A percentile compares a stretch with the other conserved stretches of the same genome.
These are phyloP conservation scores for Colletotrichum chlorophyti DNA, from an alignment of 2,329 filamentous ascomycete species.

Conservation along the genomic window DNA sequence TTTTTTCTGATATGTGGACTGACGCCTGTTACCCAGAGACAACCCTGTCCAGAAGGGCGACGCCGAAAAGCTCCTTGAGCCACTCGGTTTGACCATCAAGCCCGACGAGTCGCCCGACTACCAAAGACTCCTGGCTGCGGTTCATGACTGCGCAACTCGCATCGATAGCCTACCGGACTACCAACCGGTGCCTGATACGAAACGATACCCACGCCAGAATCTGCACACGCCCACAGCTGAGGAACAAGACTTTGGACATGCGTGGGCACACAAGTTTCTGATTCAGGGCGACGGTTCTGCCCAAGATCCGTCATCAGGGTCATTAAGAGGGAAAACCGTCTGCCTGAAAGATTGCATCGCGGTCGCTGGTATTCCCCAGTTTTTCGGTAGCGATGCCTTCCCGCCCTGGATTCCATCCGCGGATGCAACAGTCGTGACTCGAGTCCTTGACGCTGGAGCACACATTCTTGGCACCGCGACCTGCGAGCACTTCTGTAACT, in stretches of 20 bases:
- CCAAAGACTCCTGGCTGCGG: slow-evolving; percentile 53
- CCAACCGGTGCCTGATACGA: slow-evolving; percentile 46
- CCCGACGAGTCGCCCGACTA: slow-evolving; percentile 50
- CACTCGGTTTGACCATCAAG: slow-evolving; percentile 45
- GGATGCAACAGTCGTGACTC: slow-evolving; percentile 60
- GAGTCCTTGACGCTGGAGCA: slow-evolving; percentile 57
- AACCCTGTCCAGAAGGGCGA: slow-evolving; percentile 50
- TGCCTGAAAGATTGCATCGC: slow-evolving; percentile 63
- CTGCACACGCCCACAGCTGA: slow-evolving; percentile 45
- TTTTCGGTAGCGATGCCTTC: slow-evolving; percentile 58
- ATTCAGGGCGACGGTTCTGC: slow-evolving; percentile 38
- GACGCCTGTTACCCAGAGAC: slow-evolving; percentile 30
- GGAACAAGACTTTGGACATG: slow-evolving; percentile 54
- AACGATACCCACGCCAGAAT: slow-evolving; percentile 51
- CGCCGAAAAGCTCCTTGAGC: slow-evolving; percentile 42
- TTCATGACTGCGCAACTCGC: slow-evolving; percentile 57
- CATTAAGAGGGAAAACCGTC: slow-evolving; percentile 50
- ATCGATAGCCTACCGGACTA: slow-evolving; percentile 54
- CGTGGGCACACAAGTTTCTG: slow-evolving; percentile 58
- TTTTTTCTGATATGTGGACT: neutral
- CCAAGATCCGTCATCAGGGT: neutral
- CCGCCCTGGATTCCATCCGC: slow-evolving; percentile 56
- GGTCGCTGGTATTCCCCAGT: slow-evolving; percentile 59
- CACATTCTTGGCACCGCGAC: slow-evolving; percentile 56
- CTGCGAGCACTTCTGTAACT: slow-evolving; percentile 61